Evolutionary conservation across 805 yeast genomes (phyloP), one percentile per base, ranked within the genome.

Genomic region (Deakozyma indianensis): DNA sequence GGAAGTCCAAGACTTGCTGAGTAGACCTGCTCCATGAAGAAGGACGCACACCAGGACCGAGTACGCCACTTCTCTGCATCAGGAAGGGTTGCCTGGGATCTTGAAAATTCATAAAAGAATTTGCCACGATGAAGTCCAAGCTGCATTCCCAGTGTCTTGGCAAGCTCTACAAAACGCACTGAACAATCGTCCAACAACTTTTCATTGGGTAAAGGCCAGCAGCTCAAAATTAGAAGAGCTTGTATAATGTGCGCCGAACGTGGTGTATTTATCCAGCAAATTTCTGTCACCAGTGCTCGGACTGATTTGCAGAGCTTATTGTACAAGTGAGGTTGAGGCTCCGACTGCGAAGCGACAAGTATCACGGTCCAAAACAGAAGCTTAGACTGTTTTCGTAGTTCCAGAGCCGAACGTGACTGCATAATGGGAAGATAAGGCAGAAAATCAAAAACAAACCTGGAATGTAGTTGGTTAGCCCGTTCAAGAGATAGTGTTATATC

Each of bases 1-100:
- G 96, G 96, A 43, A 88, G 65, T 0, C 96, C 96, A 41, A 87
- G 63, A 29, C 79, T 76, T 11, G 94, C 81, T 3, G 94, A 80
- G 92, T 95, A 84, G 56, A 86, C 82, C 53, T 87, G 94, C 58
- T 87, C 96, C 41, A 85, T 72, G 56, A 87, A 82, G 60, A 83
- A 88, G 2, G 84, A 81, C 2, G 90, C 87, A 23, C 86, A 65
- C 96, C 96, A 88, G 1, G 95, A 77, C 53, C 95, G 69, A 1
- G 96, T 86, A 60, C 96, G 73, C 96, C 96, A 88, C 56, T 78
- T 80, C 53, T 85, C 96, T 3, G 95, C 90, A 62, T 88, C 86
- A 0, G 90, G 90, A 62, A 87, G 69, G 22, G 84, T 75, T 3
- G 83, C 92, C 58, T 88, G 96, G 24, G 90, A 83, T 56, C 96